Conservation (phyloP, 352 stramenopile genomes). For the Achlya hypogyna region DNA sequence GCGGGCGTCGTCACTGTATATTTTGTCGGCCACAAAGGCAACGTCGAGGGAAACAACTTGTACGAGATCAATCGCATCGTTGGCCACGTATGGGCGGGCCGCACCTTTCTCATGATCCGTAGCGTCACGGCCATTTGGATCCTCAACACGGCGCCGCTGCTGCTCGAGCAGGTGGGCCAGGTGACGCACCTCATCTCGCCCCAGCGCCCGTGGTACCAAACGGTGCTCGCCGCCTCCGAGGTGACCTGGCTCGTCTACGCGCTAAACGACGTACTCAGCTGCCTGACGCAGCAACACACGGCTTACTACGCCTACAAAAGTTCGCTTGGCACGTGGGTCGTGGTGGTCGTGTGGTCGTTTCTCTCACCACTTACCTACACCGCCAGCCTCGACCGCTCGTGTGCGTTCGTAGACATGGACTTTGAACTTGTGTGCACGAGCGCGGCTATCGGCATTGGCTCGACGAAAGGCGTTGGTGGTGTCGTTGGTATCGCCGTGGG, state of each 20-base stretch:
- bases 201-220: conserved; percentile 6
- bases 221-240: neutral
- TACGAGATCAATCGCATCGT: conserved; percentile 8
- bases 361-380: neutral
- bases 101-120: neutral
- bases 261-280: neutral
- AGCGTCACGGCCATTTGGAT: neutral
- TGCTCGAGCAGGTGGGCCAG: neutral
- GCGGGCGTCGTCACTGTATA: neutral
- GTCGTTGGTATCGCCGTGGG: neutral
- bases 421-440: neutral
- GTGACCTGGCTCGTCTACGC: conserved; percentile 2
- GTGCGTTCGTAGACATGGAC: neutral
- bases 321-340: neutral
- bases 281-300: neutral
- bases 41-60: neutral
- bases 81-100: neutral
- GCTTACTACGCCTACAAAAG: neutral
- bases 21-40: neutral
- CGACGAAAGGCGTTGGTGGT: neutral
- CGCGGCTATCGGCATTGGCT: neutral
- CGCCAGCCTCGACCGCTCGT: neutral
- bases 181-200: neutral
- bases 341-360: neutral
- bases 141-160: neutral